Conservation (phyloP, 2,329 filamentous ascomycete genomes). For the Colletotrichum lini region DNA sequence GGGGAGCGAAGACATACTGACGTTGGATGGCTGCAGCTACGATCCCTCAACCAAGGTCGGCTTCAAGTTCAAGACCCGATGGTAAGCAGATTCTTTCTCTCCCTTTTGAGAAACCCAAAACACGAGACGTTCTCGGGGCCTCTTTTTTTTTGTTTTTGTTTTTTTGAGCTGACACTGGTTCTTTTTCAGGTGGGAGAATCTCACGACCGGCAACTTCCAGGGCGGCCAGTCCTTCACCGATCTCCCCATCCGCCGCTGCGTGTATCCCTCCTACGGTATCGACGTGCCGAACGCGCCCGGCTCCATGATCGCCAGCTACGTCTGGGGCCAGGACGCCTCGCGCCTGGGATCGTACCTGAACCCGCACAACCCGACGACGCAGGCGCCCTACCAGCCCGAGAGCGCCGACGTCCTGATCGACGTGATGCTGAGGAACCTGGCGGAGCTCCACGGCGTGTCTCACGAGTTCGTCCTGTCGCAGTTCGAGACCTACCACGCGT, state of each 20-base stretch:
- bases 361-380: conserved; percentile 41
- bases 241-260: conserved; percentile 50
- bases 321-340: conserved; percentile 47
- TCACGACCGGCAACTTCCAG: conserved; percentile 44
- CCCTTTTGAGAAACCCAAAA: neutral
- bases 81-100: conserved; percentile 37
- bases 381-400: conserved; percentile 42
- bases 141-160: too few species aligned
- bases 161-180: neutral
- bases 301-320: conserved; percentile 47
- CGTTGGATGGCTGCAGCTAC: conserved; percentile 37
- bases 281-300: conserved; percentile 43
- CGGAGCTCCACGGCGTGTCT: conserved; percentile 45
- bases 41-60: conserved; percentile 50
- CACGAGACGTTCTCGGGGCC: too few species aligned
- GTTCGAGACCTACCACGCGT: conserved; percentile 44
- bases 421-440: conserved; percentile 43
- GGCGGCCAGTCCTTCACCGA: conserved; percentile 49
- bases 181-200: conserved; percentile 43
- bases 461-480: conserved; percentile 43
- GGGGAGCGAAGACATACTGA: neutral
- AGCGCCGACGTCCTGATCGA: conserved; percentile 43
- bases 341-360: conserved; percentile 47
- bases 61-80: conserved; percentile 49
- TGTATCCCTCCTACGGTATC: conserved; percentile 52